These are phyloP conservation scores for Thozetella sp. DNA, from an alignment of 495 filamentous ascomycete species.

Conservation along the genomic window DNA sequence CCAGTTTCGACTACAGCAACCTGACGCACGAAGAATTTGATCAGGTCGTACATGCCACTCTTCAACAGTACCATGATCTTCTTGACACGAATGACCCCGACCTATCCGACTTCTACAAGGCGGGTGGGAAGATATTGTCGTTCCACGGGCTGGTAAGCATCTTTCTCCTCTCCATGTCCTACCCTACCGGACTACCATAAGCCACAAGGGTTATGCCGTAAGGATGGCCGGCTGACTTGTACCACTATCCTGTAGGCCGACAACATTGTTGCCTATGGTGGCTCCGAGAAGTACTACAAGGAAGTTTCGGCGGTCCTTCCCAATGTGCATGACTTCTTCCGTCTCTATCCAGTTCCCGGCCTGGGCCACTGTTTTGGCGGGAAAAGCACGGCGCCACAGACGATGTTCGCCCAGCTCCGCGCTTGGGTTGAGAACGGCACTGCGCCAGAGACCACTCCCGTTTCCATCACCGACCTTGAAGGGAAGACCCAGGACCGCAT, in stretches of 20 bases:
- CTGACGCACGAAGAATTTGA: constrained; percentile 21
- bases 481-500: neutral
- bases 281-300: constrained; percentile 20
- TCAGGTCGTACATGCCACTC: constrained; percentile 22
- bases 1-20: constrained; percentile 10
- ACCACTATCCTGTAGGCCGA: constrained; percentile 12
- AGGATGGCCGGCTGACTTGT: too few relatives aligned
- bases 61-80: constrained; percentile 27
- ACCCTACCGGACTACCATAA: neutral
- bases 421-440: constrained; percentile 30
- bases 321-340: constrained; percentile 22
- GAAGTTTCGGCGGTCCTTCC: constrained; percentile 12
- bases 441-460: constrained; percentile 12
- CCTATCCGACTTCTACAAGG: constrained; percentile 33
- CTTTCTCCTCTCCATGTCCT: constrained; percentile 14
- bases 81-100: constrained; percentile 39
- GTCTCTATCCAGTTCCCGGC: constrained; percentile 23
- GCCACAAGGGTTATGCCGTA: too few relatives aligned
- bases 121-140: constrained; percentile 45
- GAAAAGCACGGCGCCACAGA: constrained; percentile 6
- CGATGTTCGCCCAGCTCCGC: constrained; percentile 18
- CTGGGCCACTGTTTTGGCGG: constrained; percentile 25
- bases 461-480: neutral
- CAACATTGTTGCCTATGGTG: constrained; percentile 16
- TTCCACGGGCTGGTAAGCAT: constrained; percentile 49